phyloP scores from a whole-genome alignment of 352 stramenopile species.

The Phytopythium delawarense region DNA sequence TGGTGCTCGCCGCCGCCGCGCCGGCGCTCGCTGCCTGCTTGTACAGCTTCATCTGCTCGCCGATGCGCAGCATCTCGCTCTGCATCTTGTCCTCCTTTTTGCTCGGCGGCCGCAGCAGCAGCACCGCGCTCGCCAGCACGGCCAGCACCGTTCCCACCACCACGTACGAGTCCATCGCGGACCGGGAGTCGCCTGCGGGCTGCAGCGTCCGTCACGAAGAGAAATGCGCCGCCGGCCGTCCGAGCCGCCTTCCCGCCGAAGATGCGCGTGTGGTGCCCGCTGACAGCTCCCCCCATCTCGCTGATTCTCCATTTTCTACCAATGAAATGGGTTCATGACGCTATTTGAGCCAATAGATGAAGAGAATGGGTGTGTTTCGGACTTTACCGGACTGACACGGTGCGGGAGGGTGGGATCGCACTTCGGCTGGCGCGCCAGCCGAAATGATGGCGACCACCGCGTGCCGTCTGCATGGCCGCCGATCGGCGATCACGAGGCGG shows the following conservation, averaged over 20 bases:
- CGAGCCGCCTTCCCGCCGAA: slow-evolving; percentile 4
- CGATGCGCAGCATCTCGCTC: slow-evolving; percentile 63
- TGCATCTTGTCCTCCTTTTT: slow-evolving; percentile 67
- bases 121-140: slow-evolving; percentile 53
- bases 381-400: neutral
- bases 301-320: neutral
- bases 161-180: slow-evolving; percentile 56
- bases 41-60: slow-evolving; percentile 83
- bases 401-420: neutral
- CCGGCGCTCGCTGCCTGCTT: slow-evolving; percentile 42
- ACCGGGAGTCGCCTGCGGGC: neutral
- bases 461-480: no score
- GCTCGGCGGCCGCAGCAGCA: slow-evolving; percentile 45
- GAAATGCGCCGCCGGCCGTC: slow-evolving; percentile 1
- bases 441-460: no score
- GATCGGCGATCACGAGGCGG: no score
- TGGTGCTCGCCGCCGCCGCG: neutral
- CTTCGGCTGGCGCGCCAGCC: no score
- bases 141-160: slow-evolving; percentile 65
- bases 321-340: neutral
- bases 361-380: neutral
- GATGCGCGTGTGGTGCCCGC: neutral
- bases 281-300: neutral
- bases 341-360: neutral
- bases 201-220: neutral